Percentiles rank a stretch among this genome's conserved stretches.
phyloP scores from a whole-genome alignment of 2,329 filamentous ascomycete genomes.

The Cryphonectria nitschkei region DNA sequence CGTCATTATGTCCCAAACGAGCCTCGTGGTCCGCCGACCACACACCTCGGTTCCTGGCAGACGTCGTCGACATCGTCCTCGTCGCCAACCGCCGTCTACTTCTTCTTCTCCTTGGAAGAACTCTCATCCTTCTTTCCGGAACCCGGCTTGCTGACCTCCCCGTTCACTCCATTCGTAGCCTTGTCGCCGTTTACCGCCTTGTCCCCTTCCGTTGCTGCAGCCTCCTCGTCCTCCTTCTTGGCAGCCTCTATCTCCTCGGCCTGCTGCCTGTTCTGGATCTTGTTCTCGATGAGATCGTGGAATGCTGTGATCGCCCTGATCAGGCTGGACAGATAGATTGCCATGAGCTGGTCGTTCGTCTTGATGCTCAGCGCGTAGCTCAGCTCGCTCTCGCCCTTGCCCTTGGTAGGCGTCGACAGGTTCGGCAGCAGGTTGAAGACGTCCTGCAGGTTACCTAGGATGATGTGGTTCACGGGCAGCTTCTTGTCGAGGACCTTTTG shows the following conservation, averaged over 20 bases:
- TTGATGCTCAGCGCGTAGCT: slow-evolving; percentile 98
- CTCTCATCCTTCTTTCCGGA: slow-evolving; percentile 42
- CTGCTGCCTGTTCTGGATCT: slow-evolving; percentile 98
- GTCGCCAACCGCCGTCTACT: slow-evolving; percentile 1
- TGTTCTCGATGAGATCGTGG: slow-evolving; percentile 99
- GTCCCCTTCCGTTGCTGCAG: slow-evolving; percentile 60
- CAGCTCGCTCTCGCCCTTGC: slow-evolving; percentile 76
- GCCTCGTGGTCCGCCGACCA: slow-evolving; percentile 2
- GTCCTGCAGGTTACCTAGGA: slow-evolving; percentile 97
- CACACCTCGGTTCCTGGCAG: not conserved
- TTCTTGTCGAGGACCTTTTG: slow-evolving; percentile 94
- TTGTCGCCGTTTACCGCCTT: slow-evolving; percentile 56
- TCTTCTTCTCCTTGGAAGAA: slow-evolving; percentile 37
- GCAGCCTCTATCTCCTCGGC: slow-evolving; percentile 90
- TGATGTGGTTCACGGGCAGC: slow-evolving; percentile 94
- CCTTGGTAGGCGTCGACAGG: slow-evolving; percentile 75
- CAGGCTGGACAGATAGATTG: slow-evolving; percentile 94
- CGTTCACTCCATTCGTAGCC: slow-evolving; percentile 44
- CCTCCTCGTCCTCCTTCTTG: slow-evolving; percentile 74
- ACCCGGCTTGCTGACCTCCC: slow-evolving; percentile 54
- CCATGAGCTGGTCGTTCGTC: slow-evolving; percentile 98
- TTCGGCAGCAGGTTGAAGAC: slow-evolving; percentile 99
- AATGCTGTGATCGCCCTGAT: slow-evolving; percentile 98
- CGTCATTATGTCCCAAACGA: slow-evolving; percentile 17
- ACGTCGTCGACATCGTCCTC: slow-evolving; percentile 5